These are phyloP conservation scores for Puccinia triticina DNA, from an alignment of 1,284 basidiomycete genomes.

Conservation along the genomic window DNA sequence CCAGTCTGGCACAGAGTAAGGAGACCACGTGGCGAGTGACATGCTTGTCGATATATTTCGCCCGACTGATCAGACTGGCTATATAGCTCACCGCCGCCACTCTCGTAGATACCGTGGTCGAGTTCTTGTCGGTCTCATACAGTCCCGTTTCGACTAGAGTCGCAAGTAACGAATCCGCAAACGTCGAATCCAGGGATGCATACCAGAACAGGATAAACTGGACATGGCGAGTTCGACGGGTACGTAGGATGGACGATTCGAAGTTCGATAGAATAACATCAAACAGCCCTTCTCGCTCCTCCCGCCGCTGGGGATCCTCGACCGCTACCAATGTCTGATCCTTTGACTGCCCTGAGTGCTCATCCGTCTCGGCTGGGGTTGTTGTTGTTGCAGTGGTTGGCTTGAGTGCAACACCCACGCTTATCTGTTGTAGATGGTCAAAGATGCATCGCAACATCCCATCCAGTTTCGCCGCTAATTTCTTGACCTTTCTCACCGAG, in stretches of 20 bases:
- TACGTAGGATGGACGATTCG: constrained; percentile 86
- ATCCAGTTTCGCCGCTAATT: constrained; percentile 88
- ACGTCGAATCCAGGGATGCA: constrained; percentile 82
- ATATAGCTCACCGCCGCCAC: constrained; percentile 89
- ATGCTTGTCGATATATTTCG: constrained; percentile 77
- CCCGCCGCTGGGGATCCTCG: constrained; percentile 45
- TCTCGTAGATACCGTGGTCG: constrained; percentile 73
- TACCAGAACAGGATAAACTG: constrained; percentile 98
- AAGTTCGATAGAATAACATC: constrained; percentile 88
- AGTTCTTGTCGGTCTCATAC: constrained; percentile 64
- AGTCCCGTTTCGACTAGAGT: constrained; percentile 86
- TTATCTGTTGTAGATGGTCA: constrained; percentile 70
- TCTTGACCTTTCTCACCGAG: constrained; percentile 70
- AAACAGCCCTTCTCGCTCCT: constrained; percentile 63
- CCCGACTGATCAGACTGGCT: constrained; percentile 87
- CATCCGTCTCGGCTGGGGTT: constrained; percentile 1
- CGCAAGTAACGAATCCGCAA: constrained; percentile 89
- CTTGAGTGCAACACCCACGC: constrained; percentile 51
- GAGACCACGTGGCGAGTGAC: constrained; percentile 76
- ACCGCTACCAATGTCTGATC: neutral
- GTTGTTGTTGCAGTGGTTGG: constrained; percentile 29
- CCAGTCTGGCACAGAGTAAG: constrained; percentile 81
- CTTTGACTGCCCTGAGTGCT: constrained; percentile 3
- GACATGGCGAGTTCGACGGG: constrained; percentile 94
- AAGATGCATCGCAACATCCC: constrained; percentile 81